Conservation (phyloP, 768 basidiomycete genomes). For the Scleroderma citrinum region DNA sequence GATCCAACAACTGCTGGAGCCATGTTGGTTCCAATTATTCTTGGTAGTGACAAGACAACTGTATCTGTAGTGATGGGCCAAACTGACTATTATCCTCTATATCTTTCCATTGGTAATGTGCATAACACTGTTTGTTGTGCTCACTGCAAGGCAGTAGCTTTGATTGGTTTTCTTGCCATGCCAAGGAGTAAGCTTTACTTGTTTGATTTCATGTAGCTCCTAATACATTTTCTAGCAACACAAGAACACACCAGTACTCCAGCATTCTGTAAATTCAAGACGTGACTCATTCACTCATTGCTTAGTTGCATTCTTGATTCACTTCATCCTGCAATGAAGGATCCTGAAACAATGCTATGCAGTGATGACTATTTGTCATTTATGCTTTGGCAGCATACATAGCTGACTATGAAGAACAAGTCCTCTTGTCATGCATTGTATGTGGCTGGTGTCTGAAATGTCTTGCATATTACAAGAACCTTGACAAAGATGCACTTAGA, state of each 20-base stretch:
- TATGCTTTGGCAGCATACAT: conserved; percentile 6
- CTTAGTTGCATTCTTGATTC: conserved; percentile 8
- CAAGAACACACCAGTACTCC: conserved; percentile 3
- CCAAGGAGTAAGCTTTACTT: conserved; percentile 21
- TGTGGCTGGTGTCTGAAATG: conserved; percentile 15
- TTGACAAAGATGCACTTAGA: background rate
- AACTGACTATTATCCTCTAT: conserved; percentile 8
- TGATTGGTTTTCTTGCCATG: conserved; percentile 28
- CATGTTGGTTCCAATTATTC: conserved; percentile 7
- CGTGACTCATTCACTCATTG: conserved; percentile 15
- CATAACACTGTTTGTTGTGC: conserved; percentile 1
- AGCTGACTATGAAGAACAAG: conserved; percentile 17
- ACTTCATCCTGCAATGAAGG: conserved; percentile 11
- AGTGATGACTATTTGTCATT: conserved; percentile 15
- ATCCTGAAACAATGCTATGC: conserved; percentile 10
- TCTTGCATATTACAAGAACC: background rate
- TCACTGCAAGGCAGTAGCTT: background rate
- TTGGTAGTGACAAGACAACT: conserved; percentile 6
- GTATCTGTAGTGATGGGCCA: conserved; percentile 5
- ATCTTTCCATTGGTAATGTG: conserved; percentile 8
- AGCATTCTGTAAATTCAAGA: conserved; percentile 12
- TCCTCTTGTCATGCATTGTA: conserved; percentile 11
- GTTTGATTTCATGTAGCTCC: background rate
- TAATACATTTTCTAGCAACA: background rate
- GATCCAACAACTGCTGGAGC: conserved; percentile 21